Conservation (phyloP, 495 filamentous ascomycete genomes). For the Neurospora sp. region DNA sequence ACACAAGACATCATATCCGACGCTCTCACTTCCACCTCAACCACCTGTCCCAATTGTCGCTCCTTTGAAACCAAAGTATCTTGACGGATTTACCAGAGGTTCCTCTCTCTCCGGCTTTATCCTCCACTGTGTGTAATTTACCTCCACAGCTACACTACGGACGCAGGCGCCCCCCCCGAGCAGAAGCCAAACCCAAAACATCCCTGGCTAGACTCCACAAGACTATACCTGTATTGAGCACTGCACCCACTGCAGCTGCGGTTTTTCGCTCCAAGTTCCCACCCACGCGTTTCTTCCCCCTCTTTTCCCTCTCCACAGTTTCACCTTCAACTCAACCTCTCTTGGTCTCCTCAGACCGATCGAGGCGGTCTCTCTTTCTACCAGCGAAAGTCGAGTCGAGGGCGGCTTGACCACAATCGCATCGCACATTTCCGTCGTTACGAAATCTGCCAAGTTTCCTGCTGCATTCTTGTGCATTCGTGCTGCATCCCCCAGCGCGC, state of each 20-base stretch:
- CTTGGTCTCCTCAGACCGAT: background rate
- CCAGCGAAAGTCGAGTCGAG: background rate
- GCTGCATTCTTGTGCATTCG: background rate
- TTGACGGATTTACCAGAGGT: background rate
- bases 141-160: background rate
- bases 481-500: background rate
- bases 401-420: background rate
- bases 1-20: too few relatives aligned
- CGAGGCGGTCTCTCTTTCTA: background rate
- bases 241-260: background rate
- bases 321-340: background rate
- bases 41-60: background rate
- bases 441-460: background rate
- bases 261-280: background rate
- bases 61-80: background rate
- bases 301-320: background rate
- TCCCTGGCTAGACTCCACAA: background rate
- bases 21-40: background rate
- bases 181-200: background rate
- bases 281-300: background rate
- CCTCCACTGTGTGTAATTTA: background rate
- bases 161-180: background rate
- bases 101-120: background rate
- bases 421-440: background rate
- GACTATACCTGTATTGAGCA: background rate